Base-by-base conservation (phyloP, 345 rosid genomes). In the Camelina sativa region DNA sequence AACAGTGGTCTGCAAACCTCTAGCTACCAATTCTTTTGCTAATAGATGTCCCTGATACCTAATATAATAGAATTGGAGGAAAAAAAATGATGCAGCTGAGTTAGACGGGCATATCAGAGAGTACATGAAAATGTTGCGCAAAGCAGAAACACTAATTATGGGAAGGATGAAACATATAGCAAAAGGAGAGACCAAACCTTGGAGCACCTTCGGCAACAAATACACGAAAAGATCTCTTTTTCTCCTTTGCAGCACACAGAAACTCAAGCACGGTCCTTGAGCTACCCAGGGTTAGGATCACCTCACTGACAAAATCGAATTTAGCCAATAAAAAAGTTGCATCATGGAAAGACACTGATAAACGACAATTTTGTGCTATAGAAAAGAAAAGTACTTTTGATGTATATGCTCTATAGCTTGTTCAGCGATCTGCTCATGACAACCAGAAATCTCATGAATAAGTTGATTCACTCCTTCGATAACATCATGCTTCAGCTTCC, bases 381-480 rank as follows among this genome's bases (percentile, higher is more conserved):
- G 56, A 62, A 62, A 61, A 32, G 48, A 63, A 53, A 54, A 71
- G 46, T 96, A 96, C 98, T 96, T 92, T 38, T 96, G 99, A 85
- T 96, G 99, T 77, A 92, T 96, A 83, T 96, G 99, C 84, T 96
- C 99, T 62, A 96, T 85, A 5, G 99, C 99, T 83, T 96, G 99
- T 82, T 96, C 98, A 35, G 99, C 96, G 51, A 96, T 96, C 89
- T 86, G 97, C 74, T 96, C 99, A 76, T 92, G 97, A 80, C 98
- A 96, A 51, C 94, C 89, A 72, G 79, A 69, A 74, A 92, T 91
- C 65, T 92, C 99, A 60, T 82, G 90, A 76, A 96, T 87, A 77
- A 96, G 97, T 60, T 92, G 97, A 75, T 96, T 96, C 64, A 92
- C 91, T 13, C 96, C 91, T 84, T 96, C 99, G 71, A 96, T 96